Percentiles rank a stretch among this genome's conserved stretches.
These are phyloP conservation scores for Paratrypanosoma confusum DNA, from an alignment of 208 protist genomes.

Conservation along the genomic window DNA sequence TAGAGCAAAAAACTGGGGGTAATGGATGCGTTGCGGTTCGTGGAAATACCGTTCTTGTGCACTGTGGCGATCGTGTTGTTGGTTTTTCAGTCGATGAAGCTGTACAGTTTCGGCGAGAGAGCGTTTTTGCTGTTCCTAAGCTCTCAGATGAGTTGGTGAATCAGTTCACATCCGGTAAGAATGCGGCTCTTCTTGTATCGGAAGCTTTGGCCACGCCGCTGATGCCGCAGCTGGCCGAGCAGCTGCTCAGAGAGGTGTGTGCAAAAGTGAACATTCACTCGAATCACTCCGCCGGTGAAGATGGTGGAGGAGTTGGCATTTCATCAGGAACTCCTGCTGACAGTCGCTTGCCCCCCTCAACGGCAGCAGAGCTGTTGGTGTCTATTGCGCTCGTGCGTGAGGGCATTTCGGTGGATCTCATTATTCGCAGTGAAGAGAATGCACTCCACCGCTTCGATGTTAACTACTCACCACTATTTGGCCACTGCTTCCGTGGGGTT, in stretches of 20 bases:
- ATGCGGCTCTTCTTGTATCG: conserved; percentile 46
- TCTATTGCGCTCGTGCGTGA: conserved; percentile 71
- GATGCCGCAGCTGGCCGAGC: conserved; percentile 49
- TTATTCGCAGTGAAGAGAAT: conserved; percentile 36
- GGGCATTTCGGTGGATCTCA: conserved; percentile 49
- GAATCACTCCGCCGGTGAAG: too few species aligned
- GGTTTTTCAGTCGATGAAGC: conserved; percentile 67
- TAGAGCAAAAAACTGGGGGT: conserved; percentile 46
- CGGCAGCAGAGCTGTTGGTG: conserved; percentile 54
- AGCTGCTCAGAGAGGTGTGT: too few species aligned
- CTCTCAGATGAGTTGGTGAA: conserved; percentile 42
- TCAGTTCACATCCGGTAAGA: conserved; percentile 43
- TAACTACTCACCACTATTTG: conserved; percentile 40
- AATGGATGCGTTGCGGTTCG: conserved; percentile 44
- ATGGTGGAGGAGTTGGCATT: conserved; percentile 28
- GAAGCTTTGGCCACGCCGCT: conserved; percentile 69
- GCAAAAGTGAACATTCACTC: too few species aligned
- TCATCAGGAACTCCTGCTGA: neutral
- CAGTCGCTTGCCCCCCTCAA: conserved; percentile 1
- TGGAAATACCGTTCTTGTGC: conserved; percentile 41
- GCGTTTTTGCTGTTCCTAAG: conserved; percentile 27
- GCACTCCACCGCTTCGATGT: conserved; percentile 51
- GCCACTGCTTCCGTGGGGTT: conserved; percentile 29
- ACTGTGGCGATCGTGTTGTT: conserved; percentile 27
- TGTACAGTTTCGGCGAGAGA: conserved; percentile 28